Base-by-base conservation (phyloP, 805 yeast genomes). In the Barnettozyma siamensis region DNA sequence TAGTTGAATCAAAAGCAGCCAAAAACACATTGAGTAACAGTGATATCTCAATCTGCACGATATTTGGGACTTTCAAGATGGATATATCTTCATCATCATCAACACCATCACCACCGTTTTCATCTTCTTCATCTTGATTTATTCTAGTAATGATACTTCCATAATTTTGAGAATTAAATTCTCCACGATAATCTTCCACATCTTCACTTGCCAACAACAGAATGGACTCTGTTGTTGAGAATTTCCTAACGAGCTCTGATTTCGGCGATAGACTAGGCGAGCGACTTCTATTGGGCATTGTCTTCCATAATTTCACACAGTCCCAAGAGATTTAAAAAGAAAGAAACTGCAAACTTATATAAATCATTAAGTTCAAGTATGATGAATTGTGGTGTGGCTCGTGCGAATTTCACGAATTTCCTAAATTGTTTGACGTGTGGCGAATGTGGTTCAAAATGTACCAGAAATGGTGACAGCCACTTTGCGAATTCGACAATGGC, bases 1-100 rank as follows among this genome's bases (percentile, higher is more conserved):
- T 65, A 5, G 76, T 71, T 3, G 70, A 64, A 46, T 72, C 76
- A 47, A 73, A 69, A 3, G 74, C 74, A 10, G 71, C 59, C 12
- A 72, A 58, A 38, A 72, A 69, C 2, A 68, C 72, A 39, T 69
- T 69, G 5, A 58, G 43, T 31, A 63, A 43, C 3, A 64, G 46
- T 1, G 69, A 58, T 2, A 54, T 44, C 41, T 66, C 69, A 16
- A 66, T 64, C 46, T 55, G 51, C n/a, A 58, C 19, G 28, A 65
- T 50, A 40, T 59, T 49, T 13, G 52, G 51, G 7, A 56, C 46
- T 13, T 35, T 35, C 7, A 50, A 39, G 2, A 55, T 42, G 2
- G 52, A 42, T 4, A 40, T 39, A 9, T 49, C 47, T 34, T 38
- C 45, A 7, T 40, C 42, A 13, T 36, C 41, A 24, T 35, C 38